Evolutionary conservation across 1,284 basidiomycete species (phyloP).

Genomic region (Wallemia mellicola): DNA sequence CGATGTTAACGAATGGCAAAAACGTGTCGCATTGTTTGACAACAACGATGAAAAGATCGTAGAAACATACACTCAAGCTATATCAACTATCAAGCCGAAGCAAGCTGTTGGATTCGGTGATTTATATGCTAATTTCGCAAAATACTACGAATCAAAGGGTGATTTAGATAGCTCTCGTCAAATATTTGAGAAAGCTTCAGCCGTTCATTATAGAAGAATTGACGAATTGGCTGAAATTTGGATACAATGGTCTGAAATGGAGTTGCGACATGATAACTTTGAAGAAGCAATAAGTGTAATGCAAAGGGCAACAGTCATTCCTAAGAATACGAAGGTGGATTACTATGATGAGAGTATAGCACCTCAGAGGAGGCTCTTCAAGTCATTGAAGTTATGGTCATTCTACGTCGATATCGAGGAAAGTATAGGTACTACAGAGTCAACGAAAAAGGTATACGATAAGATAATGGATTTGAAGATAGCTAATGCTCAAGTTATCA

Average conservation of each 20-base stretch:
- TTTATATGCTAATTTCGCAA: constrained; percentile 81
- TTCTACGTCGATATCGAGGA: constrained; percentile 96
- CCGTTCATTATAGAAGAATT: constrained; percentile 74
- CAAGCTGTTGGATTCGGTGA: constrained; percentile 74
- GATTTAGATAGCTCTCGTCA: constrained; percentile 66
- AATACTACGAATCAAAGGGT: constrained; percentile 86
- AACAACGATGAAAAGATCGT: constrained; percentile 81
- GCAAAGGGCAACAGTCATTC: constrained; percentile 74
- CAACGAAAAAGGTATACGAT: constrained; percentile 78
- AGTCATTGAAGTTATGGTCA: constrained; percentile 92
- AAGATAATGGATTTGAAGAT: constrained; percentile 90
- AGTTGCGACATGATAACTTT: constrained; percentile 80
- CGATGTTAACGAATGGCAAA: constrained; percentile 99
- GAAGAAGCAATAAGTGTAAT: constrained; percentile 80
- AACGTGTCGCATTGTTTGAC: constrained; percentile 74
- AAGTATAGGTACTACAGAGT: constrained; percentile 74
- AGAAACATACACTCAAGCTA: constrained; percentile 64
- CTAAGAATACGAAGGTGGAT: constrained; percentile 64
- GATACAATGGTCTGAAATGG: constrained; percentile 99
- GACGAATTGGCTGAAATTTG: constrained; percentile 95
- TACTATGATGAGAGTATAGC: constrained; percentile 81
- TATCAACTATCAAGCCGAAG: constrained; percentile 67
- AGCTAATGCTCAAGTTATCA: constrained; percentile 89
- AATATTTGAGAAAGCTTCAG: constrained; percentile 69
- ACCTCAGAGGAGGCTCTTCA: constrained; percentile 73